Evolutionary conservation across 2,329 filamentous ascomycete species (phyloP), one percentile per base, ranked within the genome.

Genomic region (Graphium sp.): DNA sequence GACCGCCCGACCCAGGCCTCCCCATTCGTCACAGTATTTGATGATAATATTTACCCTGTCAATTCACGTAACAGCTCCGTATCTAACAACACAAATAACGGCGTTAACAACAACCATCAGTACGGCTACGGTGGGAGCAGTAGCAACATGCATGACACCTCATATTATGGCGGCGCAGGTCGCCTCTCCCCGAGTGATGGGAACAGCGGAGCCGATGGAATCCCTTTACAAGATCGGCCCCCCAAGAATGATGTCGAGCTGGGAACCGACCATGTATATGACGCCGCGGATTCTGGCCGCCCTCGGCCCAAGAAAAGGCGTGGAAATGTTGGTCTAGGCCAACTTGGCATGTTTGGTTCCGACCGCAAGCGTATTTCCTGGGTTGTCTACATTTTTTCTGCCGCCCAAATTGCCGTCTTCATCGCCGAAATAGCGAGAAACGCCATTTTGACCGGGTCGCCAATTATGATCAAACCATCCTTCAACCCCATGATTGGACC

Each of bases 401-500:
- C 74, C 18, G 64, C 78, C 9, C 85, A 95, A 49, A 55, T 89
- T 13, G 70, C 62, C 11, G 83, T 95, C 17, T 98, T 98, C 45
- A 79, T 95, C 37, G 83, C 65, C 29, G 83, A 95, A 55, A 58
- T 98, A 35, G 74, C 80, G 26, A 81, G 76, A 45, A 91, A 85
- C 51, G 76, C 81, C 83, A 63, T 77, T 39, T 56, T 85, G 18
- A 94, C 87, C 1, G 79, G 79, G 30, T 76, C 77, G 15, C 67
- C 77, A 13, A 82, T 83, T 44, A 67, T 74, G 56, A 85, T 74
- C 29, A 69, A 87, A 32, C 89, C 89, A 2, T 66, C 64, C 11
- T 92, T 98, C 58, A 98, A 95, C 54, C 79, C 81, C 33, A 93
- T 98, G 83, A 93, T 98, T 44, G 89, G 89, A 0, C 89, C 89